Evolutionary conservation across 495 filamentous ascomycete species (phyloP), one percentile per base, ranked within the genome.

Genomic region (Xylaria nigripes): DNA sequence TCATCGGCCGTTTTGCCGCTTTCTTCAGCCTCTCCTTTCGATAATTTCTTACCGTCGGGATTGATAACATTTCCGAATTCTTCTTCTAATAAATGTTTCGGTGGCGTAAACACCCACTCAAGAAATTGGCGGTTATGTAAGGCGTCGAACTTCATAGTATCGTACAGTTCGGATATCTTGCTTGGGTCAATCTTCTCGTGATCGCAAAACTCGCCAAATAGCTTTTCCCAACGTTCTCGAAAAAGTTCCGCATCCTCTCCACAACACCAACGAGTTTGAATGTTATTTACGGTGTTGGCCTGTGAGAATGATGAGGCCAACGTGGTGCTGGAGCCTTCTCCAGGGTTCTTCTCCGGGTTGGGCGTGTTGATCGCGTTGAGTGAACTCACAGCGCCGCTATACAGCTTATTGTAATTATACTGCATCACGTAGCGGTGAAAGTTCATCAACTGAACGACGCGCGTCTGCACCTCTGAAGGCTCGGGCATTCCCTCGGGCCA

Each of bases 71-170:
- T 68, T 4, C 72, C 72, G 51, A 76, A 73, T 42, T 85, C 81
- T 44, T 89, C 85, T 41, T 82, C 82, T 46, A 83, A 74, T 73
- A 86, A 80, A 58, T 66, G 81, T 66, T 70, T 79, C 63, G 80
- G 79, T 2, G 93, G 94, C 55, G 89, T 95, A 63, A 98, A 97
- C 2, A 96, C 87, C 85, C 92, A 96, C 69, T 98, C 94, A n/a
- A 98, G 73, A 55, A 96, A 97, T 54, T 87, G 87, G 4, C 94
- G 83, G 66, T 98, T 98, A 67, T 98, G 93, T 22, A 98, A 78
- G 2, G 94, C 93, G 62, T 98, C 93, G 60, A 96, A 98, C 66
- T 98, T 98, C 91, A 97, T 96, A 25, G 90, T 96, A 68, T 98
- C 93, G 64, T 97, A 97, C 2, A 98, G 74, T 71, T 98, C 93